A percentile compares a stretch with the other conserved stretches of the same genome.
Evolutionary conservation across 176 grass and related monocot species (phyloP).

Genomic region (Tillandsia leiboldiana): DNA sequence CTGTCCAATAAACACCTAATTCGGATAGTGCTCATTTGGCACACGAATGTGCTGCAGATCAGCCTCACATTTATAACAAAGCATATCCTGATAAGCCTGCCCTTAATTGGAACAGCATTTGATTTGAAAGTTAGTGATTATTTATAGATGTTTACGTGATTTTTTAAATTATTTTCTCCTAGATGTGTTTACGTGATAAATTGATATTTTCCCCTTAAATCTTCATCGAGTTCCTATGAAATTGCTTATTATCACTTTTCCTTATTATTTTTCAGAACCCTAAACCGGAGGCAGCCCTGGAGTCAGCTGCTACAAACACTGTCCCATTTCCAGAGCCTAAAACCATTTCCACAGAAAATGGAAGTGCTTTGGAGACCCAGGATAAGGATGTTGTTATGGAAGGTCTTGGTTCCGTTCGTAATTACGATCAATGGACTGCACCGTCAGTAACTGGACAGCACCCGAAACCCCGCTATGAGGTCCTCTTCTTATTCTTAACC

Average conservation of each 20-base stretch:
- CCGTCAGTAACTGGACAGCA: conserved; percentile 50
- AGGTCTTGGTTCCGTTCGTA: conserved; percentile 62
- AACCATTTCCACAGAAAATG: conserved; percentile 74
- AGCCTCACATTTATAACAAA: too few relatives aligned
- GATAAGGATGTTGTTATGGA: conserved; percentile 93
- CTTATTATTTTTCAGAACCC: conserved; percentile 40
- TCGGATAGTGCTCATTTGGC: too few relatives aligned
- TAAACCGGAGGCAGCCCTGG: conserved; percentile 33
- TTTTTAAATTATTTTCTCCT: too few relatives aligned
- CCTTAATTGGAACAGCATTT: too few relatives aligned
- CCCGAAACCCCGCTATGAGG: conserved; percentile 86
- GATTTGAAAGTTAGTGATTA: too few relatives aligned
- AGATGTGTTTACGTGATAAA: too few relatives aligned
- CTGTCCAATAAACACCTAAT: too few relatives aligned
- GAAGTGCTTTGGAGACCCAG: conserved; percentile 50
- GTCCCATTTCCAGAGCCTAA: conserved; percentile 61
- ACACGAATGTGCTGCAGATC: too few relatives aligned
- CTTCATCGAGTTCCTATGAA: neutral
- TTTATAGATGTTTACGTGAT: too few relatives aligned
- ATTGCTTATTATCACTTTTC: neutral
- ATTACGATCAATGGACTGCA: conserved; percentile 73
- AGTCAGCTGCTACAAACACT: conserved; percentile 53
- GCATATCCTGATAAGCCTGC: too few relatives aligned
- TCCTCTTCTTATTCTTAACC: conserved; percentile 20
- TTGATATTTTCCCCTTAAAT: neutral